Evolutionary conservation across 768 basidiomycete genomes (phyloP), one percentile per base, ranked within the genome.

Genomic region (Gelatoporia subvermispora): DNA sequence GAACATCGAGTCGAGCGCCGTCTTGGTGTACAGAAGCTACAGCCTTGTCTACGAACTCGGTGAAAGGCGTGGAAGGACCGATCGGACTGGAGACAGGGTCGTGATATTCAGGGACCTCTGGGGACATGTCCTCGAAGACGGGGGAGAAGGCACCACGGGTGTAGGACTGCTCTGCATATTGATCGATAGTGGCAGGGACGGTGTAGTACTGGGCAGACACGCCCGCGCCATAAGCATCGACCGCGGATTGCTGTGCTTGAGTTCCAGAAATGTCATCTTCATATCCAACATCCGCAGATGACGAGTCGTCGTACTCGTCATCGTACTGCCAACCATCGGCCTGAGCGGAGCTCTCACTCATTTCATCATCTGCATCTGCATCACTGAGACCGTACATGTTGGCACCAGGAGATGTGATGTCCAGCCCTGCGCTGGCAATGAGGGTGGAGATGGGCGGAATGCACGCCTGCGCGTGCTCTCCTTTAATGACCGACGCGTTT

Each of bases 401-500:
- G 37, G 20, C 43, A 20, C 44, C 21, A 24, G 46, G 35, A 21
- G 44, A 23, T 10, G 35, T 41, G 44, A 21, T 46, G 35, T 48
- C 46, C 37, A 20, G 43, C 38, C 49, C 58, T 18, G 47, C 47
- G 34, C 43, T 49, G 38, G 50, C 52, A 38, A 58, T 47, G 42
- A 66, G 60, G 31, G 64, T 60, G 21, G 56, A 73, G 56, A 67
- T 68, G 86, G 87, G 87, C 84, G 85, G 84, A 82, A 82, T 76
- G 74, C 83, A 82, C 81, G 84, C 82, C 78, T 88, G 75, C 78
- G 83, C 84, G 82, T 71, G 83, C 68, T 76, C 63, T 81, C 86
- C 86, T 86, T 88, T 88, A 85, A 85, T 87, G 72, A 80, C 83
- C 62, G 76, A 65, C 72, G 83, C 84, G 86, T 85, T 79, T 65